phyloP scores from a whole-genome alignment of 495 filamentous ascomycete genomes.

The Aspergillus heteromorphus region DNA sequence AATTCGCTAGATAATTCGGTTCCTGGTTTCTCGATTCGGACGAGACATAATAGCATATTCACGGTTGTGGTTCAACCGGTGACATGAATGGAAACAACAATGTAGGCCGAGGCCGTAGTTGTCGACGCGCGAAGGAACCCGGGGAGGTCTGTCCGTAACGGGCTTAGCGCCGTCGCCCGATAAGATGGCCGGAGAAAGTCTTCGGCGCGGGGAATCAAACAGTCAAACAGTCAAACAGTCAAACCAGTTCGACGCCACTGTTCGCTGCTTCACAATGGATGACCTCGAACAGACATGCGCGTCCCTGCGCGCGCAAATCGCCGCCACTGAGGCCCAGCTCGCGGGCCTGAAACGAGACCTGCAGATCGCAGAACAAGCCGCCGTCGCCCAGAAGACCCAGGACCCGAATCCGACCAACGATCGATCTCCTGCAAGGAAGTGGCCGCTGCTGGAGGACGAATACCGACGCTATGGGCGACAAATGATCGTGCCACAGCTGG shows the following conservation, averaged over 20 bases:
- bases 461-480: conserved; percentile 87
- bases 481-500: conserved; percentile 83
- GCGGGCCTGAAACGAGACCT: conserved; percentile 34
- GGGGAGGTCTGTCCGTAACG: background rate
- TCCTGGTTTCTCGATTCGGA: background rate
- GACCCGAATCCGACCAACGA: background rate
- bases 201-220: background rate
- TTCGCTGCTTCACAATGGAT: too few relatives aligned
- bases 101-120: too few relatives aligned
- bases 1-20: background rate
- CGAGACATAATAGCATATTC: too few relatives aligned
- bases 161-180: background rate
- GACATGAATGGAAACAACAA: too few relatives aligned
- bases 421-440: conserved; percentile 30
- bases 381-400: conserved; percentile 13
- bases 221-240: too few relatives aligned
- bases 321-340: conserved; percentile 34
- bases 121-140: background rate
- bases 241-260: too few relatives aligned
- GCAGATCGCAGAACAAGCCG: conserved; percentile 26
- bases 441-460: conserved; percentile 62
- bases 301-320: conserved; percentile 36
- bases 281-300: conserved; percentile 30
- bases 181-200: conserved; percentile 8
- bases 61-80: too few relatives aligned